These are phyloP conservation scores for Colletotrichum spinosum DNA, from an alignment of 2,329 filamentous ascomycete genomes.

Conservation along the genomic window DNA sequence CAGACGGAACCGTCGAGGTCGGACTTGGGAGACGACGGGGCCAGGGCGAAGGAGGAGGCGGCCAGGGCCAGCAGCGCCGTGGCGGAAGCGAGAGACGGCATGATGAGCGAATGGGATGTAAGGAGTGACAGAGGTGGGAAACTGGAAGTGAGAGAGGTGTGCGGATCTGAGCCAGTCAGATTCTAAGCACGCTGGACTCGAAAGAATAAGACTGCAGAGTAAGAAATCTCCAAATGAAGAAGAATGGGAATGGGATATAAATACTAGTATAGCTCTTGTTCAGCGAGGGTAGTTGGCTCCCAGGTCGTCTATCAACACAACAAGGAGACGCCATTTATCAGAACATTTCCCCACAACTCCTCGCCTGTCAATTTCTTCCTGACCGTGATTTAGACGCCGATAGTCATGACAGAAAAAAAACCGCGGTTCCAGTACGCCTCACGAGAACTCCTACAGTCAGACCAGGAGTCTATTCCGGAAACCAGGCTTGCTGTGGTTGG, in stretches of 20 bases:
- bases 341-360: neutral
- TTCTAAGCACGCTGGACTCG: neutral
- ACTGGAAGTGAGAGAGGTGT: conserved; percentile 2
- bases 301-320: too few relatives aligned
- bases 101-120: conserved; percentile 21
- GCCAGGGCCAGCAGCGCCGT: conserved; percentile 40
- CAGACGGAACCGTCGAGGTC: conserved; percentile 44
- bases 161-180: conserved; percentile 17
- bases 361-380: neutral
- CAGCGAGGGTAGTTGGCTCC: too few relatives aligned
- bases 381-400: accelerated
- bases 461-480: too few relatives aligned
- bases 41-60: conserved; percentile 39
- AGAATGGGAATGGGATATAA: neutral
- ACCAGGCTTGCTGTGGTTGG: neutral
- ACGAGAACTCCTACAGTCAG: too few relatives aligned
- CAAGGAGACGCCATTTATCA: too few relatives aligned
- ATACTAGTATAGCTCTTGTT: neutral
- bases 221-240: neutral
- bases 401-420: too few relatives aligned
- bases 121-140: neutral
- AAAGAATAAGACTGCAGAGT: neutral
- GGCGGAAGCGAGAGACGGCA: conserved; percentile 40
- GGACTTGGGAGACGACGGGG: conserved; percentile 38
- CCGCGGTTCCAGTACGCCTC: too few relatives aligned